These are phyloP conservation scores for Claviceps sorghi DNA, from an alignment of 2,329 filamentous ascomycete genomes.

Conservation along the genomic window DNA sequence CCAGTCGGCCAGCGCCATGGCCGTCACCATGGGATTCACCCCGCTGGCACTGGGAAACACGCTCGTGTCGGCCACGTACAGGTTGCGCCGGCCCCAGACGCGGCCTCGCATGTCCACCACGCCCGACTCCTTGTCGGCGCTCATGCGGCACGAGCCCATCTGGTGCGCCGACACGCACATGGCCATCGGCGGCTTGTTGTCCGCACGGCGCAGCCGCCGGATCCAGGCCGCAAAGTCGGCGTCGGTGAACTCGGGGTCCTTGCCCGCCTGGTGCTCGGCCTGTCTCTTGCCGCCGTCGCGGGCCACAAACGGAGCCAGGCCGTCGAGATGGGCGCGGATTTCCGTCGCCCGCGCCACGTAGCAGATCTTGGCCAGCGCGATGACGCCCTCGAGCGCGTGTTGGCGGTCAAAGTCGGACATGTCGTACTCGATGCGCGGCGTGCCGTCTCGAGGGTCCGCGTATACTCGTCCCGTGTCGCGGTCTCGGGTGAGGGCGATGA, in stretches of 20 bases:
- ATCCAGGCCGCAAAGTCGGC: slow-evolving; percentile 49
- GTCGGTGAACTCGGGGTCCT: slow-evolving; percentile 38
- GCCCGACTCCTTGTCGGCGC: slow-evolving; percentile 31
- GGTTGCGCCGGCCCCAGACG: slow-evolving; percentile 50
- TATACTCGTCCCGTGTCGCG: slow-evolving; percentile 62
- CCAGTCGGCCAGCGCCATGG: slow-evolving; percentile 55
- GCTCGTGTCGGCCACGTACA: slow-evolving; percentile 62
- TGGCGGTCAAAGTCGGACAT: slow-evolving; percentile 56
- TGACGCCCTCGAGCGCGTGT: slow-evolving; percentile 55
- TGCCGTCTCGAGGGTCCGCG: slow-evolving; percentile 52
- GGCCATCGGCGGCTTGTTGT: slow-evolving; percentile 34
- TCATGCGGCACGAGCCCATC: slow-evolving; percentile 69
- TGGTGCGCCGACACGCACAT: slow-evolving; percentile 62
- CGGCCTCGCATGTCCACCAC: slow-evolving; percentile 43
- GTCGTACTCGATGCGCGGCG: slow-evolving; percentile 53
- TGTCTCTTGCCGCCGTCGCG: slow-evolving; percentile 11
- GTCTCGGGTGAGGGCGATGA: slow-evolving; percentile 63
- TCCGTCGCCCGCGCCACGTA: slow-evolving; percentile 70
- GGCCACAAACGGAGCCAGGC: slow-evolving; percentile 46
- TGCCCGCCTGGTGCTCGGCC: slow-evolving; percentile 9
- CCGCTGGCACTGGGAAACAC: slow-evolving; percentile 64
- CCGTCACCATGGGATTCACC: slow-evolving; percentile 70
- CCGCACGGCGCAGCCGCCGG: slow-evolving; percentile 28
- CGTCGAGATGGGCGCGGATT: slow-evolving; percentile 52
- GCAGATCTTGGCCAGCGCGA: slow-evolving; percentile 60